These are phyloP conservation scores for Bipolaris victoriae DNA, from an alignment of 2,329 filamentous ascomycete genomes.

Conservation along the genomic window DNA sequence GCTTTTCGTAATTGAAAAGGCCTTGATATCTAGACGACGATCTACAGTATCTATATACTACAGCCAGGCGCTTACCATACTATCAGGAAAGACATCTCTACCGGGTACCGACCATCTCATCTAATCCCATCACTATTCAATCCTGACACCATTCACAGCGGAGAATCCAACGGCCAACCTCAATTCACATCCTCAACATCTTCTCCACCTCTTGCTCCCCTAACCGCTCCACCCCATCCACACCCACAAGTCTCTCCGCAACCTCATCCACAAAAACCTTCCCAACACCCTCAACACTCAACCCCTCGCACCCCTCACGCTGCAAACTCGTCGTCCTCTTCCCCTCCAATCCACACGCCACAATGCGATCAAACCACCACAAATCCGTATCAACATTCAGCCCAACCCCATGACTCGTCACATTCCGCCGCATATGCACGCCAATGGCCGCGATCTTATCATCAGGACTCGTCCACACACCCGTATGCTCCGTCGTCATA, in stretches of 20 bases:
- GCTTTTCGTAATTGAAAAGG: background rate
- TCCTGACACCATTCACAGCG: background rate
- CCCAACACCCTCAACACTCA: conserved; percentile 49
- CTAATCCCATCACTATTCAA: background rate
- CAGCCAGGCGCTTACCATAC: background rate
- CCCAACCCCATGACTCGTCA: conserved; percentile 84
- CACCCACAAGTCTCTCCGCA: conserved; percentile 33
- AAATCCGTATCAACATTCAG: conserved; percentile 74
- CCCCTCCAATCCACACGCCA: conserved; percentile 86
- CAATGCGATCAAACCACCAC: conserved; percentile 73
- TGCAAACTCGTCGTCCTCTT: conserved; percentile 78
- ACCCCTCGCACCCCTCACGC: conserved; percentile 55
- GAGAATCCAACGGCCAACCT: background rate
- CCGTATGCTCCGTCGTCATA: conserved; percentile 75
- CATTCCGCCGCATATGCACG: conserved; percentile 84
- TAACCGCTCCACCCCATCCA: conserved; percentile 29
- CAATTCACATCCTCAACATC: conserved; percentile 1
- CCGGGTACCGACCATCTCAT: background rate
- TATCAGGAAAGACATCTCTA: background rate
- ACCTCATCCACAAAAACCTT: conserved; percentile 51
- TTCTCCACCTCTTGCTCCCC: conserved; percentile 20
- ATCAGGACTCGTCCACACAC: conserved; percentile 69
- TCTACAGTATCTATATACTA: background rate
- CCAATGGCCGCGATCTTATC: conserved; percentile 88
- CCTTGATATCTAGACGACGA: background rate